Conservation (phyloP, 108 stramenopile genomes). For the Fragilaria crotonensis region DNA sequence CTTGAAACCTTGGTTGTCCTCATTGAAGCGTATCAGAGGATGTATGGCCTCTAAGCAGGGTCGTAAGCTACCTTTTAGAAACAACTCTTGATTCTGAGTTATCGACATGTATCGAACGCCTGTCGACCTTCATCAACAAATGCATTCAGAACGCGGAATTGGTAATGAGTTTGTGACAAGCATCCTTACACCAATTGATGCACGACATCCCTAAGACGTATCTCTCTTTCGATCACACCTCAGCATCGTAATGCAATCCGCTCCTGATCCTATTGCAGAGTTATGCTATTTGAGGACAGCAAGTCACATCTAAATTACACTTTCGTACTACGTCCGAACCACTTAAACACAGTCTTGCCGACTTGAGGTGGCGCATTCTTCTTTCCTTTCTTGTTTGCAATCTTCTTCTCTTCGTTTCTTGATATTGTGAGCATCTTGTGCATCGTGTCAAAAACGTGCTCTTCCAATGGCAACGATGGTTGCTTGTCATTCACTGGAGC, state of each 20-base stretch:
- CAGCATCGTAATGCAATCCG: too few relatives aligned
- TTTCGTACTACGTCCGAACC: not conserved
- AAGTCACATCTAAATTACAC: too few relatives aligned
- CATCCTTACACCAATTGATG: too few relatives aligned
- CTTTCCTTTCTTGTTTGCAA: not conserved
- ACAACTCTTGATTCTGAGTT: not conserved
- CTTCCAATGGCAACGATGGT: not conserved
- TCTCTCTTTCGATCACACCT: too few relatives aligned
- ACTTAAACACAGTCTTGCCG: not conserved
- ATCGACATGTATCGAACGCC: not conserved
- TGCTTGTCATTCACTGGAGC: too few relatives aligned
- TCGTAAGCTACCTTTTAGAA: not conserved
- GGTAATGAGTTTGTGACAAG: too few relatives aligned
- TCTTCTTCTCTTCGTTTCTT: not conserved
- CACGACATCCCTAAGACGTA: too few relatives aligned
- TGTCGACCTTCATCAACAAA: not conserved
- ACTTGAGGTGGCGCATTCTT: not conserved
- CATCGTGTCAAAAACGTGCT: not conserved
- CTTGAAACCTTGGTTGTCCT: constrained; percentile 65
- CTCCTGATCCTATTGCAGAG: too few relatives aligned
- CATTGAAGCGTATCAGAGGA: constrained; percentile 57
- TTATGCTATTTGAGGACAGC: too few relatives aligned
- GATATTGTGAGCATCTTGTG: not conserved
- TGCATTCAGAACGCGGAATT: too few relatives aligned
- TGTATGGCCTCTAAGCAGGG: constrained; percentile 6